phyloP scores from a whole-genome alignment of 1,284 basidiomycete species.

The Apiotrichum gracile region DNA sequence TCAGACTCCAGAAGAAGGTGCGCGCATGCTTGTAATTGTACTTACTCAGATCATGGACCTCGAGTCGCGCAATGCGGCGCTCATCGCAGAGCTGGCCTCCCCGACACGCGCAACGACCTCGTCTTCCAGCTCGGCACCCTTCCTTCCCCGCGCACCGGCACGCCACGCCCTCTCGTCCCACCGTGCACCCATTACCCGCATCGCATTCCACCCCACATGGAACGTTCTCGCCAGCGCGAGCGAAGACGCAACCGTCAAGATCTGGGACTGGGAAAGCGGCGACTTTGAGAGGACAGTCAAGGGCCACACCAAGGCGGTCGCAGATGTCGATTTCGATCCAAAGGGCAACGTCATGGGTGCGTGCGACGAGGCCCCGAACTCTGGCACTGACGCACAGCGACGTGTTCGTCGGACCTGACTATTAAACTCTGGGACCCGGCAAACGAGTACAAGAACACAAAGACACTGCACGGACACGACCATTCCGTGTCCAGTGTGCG shows the following conservation, averaged over 20 bases:
- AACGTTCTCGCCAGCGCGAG: conserved; percentile 75
- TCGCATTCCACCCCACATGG: conserved; percentile 83
- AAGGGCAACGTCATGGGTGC: conserved; percentile 73
- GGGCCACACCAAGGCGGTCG: conserved; percentile 82
- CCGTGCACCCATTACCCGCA: conserved; percentile 65
- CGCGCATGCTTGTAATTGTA: not conserved
- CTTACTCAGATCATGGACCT: conserved; percentile 72
- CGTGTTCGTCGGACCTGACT: conserved; percentile 81
- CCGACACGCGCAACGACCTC: conserved; percentile 46
- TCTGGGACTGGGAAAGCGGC: conserved; percentile 94
- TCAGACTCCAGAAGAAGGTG: conserved; percentile 87
- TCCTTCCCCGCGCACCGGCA: conserved; percentile 74
- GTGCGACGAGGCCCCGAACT: conserved; percentile 19
- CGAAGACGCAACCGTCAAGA: conserved; percentile 81
- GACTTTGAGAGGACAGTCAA: conserved; percentile 87
- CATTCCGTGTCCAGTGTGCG: conserved; percentile 79
- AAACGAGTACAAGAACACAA: conserved; percentile 81
- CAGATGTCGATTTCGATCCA: conserved; percentile 80
- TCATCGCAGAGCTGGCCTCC: conserved; percentile 64
- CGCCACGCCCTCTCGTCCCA: conserved; percentile 75
- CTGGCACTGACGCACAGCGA: conserved; percentile 53
- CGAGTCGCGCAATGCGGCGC: conserved; percentile 67
- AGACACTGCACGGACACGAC: conserved; percentile 83
- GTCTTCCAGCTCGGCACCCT: conserved; percentile 58
- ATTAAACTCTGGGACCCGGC: conserved; percentile 87